Evolutionary conservation across 495 filamentous ascomycete species (phyloP), one percentile per base, ranked within the genome.

Genomic region (Penicillium taxi): DNA sequence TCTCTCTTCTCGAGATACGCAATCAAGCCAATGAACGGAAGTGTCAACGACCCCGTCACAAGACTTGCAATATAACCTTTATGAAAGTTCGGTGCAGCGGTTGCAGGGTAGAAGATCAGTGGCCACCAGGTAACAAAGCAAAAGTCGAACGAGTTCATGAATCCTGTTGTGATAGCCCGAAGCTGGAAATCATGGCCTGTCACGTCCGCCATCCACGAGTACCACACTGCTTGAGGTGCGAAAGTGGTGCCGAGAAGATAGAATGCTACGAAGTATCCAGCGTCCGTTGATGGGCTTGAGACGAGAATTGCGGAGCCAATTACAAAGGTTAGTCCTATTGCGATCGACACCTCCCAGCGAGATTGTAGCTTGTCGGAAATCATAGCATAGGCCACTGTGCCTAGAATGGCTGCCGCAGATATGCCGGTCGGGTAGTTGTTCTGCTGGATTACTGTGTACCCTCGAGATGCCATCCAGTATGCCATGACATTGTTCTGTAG

Each of bases 121-220:
- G 58, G 58, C 58, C 58, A 61, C 58, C 58, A 61, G 1, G 58
- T 55, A 1, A 61, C 58, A 28, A 61, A 61, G 0, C 52, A 55
- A 33, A 61, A 61, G 32, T 61, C 58, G 20, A 61, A 61, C 1
- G 58, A 61, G 35, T 61, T 61, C 58, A 61, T 61, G 40, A 61
- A 61, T 0, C 58, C 58, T 0, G 58, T 61, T 11, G 58, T 50
- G 20, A 61, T 61, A 5, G 58, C 58, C 1, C 58, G 50, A 0
- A 61, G 46, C 18, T 61, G 58, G 12, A 61, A 36, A 30, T 61
- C 58, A 26, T 58, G 55, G 19, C 45, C 35, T 7, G 58, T 61
- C 5, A 61, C 48, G 26, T 61, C 58, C 2, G 58, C 58, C 43
- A 61, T 52, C 58, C 58, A 61, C 5, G 55, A 53, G 38, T 61